These are phyloP conservation scores for Spinacia oleracea DNA, from an alignment of 179 eudicot species.

Conservation along the genomic window DNA sequence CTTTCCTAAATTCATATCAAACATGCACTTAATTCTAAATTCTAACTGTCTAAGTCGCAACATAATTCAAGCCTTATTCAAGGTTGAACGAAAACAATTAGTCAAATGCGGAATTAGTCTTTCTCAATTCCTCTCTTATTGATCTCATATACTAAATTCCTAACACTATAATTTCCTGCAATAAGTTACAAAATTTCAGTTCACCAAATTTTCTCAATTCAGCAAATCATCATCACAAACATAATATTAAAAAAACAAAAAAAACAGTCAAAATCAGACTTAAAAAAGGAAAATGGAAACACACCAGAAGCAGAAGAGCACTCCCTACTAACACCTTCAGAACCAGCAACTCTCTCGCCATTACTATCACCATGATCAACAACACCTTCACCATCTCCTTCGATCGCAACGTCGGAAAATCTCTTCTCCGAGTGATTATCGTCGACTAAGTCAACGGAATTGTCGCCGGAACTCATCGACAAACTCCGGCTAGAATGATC, in stretches of 20 bases:
- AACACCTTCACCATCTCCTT: not conserved
- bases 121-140: no score
- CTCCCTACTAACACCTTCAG: not conserved
- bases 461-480: conserved; percentile 11
- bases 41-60: not conserved
- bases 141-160: not conserved
- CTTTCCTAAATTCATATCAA: no score
- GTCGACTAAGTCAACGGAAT: not conserved
- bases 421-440: not conserved
- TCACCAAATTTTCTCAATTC: not conserved
- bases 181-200: not conserved
- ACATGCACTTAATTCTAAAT: not conserved
- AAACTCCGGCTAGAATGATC: not conserved
- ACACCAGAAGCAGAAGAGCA: conserved; percentile 1
- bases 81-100: not conserved
- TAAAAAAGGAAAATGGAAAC: not conserved
- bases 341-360: not conserved
- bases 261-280: not conserved
- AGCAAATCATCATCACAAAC: not conserved
- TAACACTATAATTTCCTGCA: not conserved
- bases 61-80: not conserved
- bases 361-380: not conserved
- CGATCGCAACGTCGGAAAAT: not conserved
- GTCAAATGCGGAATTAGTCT: not conserved
- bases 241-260: no score